A percentile compares a stretch with the other conserved stretches of the same genome.
phyloP scores from a whole-genome alignment of 129 eudicot genomes.

The Saposhnikovia divaricata region DNA sequence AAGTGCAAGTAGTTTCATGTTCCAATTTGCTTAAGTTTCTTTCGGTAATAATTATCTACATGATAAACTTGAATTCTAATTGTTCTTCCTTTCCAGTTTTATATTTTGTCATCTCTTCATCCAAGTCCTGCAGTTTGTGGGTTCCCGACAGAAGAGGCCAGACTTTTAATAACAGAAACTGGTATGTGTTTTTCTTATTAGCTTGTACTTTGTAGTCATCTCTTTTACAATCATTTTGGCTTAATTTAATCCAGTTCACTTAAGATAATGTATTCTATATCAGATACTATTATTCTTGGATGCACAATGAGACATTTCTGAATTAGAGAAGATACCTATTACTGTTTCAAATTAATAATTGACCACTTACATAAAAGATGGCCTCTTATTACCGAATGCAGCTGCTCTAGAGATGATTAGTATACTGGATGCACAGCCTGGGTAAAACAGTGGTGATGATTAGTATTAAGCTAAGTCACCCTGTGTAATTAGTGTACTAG shows the following conservation, averaged over 20 bases:
- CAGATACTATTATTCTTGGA: neutral
- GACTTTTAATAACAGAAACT: conserved; percentile 71
- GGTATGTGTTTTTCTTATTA: conserved; percentile 44
- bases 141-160: conserved; percentile 85
- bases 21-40: neutral
- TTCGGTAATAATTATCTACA: neutral
- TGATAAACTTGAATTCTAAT: conserved; percentile 6
- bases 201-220: neutral
- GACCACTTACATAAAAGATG: neutral
- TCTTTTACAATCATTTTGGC: neutral
- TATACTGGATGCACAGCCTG: neutral
- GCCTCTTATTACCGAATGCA: neutral
- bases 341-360: neutral
- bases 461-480: neutral
- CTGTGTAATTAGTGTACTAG: neutral
- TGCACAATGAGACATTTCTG: neutral
- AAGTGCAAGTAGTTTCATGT: neutral
- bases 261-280: neutral
- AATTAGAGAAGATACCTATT: neutral
- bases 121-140: conserved; percentile 99
- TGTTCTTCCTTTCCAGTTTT: conserved; percentile 46
- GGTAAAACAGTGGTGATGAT: neutral
- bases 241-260: neutral
- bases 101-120: conserved; percentile 79
- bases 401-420: neutral